Base-by-base conservation (phyloP, 169 alveolate species). In the Nephromyces sp. region DNA sequence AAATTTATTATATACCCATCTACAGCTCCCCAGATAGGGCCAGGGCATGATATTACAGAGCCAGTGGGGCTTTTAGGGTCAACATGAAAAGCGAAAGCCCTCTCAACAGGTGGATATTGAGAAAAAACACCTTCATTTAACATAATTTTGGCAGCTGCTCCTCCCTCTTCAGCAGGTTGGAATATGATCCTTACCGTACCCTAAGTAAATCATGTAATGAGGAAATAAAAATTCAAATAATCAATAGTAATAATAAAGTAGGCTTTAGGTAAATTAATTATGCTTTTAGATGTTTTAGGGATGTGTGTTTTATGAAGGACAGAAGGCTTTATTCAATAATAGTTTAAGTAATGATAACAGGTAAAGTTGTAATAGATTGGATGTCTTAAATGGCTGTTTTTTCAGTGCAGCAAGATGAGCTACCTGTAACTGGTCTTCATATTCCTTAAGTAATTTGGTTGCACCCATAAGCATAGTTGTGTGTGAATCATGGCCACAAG, bases 381-480 rank as follows among this genome's bases (percentile, higher is more conserved):
- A n/a, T n/a, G n/a, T n/a, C n/a, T n/a, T n/a, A n/a, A n/a, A n/a
- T n/a, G n/a, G n/a, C n/a, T n/a, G n/a, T n/a, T n/a, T n/a, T n/a
- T n/a, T n/a, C n/a, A n/a, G n/a, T n/a, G n/a, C n/a, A n/a, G n/a
- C n/a, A n/a, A n/a, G n/a, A n/a, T n/a, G n/a, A n/a, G n/a, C 8
- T 15, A 73, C 79, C 53, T 73, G 52, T 8, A 73, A 8, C 0
- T 68, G 57, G 3, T 57, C 64, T 27, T 77, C 78, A 34, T 32
- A 43, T 6, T 61, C 32, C 53, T 77, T 77, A 8, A 78, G 75
- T 22, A 66, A 32, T 0, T 66, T 66, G 32, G 84, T 79, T 8
- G 84, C 84, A 43, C 72, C 78, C 52, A 78, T 74, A 22, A 78
- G 80, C 84, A 78, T 70, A 43, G 84, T 21, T n/a, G 84, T 78